Base-by-base conservation (phyloP, 2,329 filamentous ascomycete species). In the Eutypa lata region DNA sequence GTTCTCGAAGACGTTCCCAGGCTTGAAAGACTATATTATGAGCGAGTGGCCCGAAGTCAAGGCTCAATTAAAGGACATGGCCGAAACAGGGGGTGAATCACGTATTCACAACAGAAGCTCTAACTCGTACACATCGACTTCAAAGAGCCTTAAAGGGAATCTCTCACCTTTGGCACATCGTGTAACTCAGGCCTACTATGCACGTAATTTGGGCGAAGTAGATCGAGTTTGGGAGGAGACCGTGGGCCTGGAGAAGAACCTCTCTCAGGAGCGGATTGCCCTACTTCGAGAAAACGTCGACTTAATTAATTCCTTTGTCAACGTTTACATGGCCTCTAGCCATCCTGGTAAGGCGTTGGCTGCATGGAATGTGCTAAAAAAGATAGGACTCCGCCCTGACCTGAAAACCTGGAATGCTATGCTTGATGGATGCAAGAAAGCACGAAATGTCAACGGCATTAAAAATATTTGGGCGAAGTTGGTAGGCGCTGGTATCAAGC, bases 341-440 rank as follows among this genome's bases (percentile, higher is more conserved):
- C 56, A 64, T 26, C 60, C 65, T 6, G 58, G 65, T 6, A 58
- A 63, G 44, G 66, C 63, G n/a, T 53, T 68, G 26, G 21, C 19
- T 2, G 61, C 54, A 16, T 64, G 65, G 71, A 43, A 68, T 31
- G 40, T 60, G 7, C n/a, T 67, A 8, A 55, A 58, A 31, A 56
- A 57, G 49, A 48, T 80, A 49, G 82, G 80, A 1, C 65, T 87
- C 28, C 68, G 73, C 52, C 86, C 89, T 14, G 84, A 78, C 7
- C 62, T 87, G 51, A 79, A 74, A 59, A 87, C 89, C 0, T 94
- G 88, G 81, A 87, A 84, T 38, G 74, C 82, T 43, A 88, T 94
- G 80, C 81, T 94, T 59, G 77, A 82, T 52, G 89, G 89, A 1
- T 90, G 86, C 69, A 81, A 80, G 63, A 77, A 75, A 48, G 77